Evolutionary conservation across 2,329 filamentous ascomycete genomes (phyloP).

Genomic region (Diatrype stigma): DNA sequence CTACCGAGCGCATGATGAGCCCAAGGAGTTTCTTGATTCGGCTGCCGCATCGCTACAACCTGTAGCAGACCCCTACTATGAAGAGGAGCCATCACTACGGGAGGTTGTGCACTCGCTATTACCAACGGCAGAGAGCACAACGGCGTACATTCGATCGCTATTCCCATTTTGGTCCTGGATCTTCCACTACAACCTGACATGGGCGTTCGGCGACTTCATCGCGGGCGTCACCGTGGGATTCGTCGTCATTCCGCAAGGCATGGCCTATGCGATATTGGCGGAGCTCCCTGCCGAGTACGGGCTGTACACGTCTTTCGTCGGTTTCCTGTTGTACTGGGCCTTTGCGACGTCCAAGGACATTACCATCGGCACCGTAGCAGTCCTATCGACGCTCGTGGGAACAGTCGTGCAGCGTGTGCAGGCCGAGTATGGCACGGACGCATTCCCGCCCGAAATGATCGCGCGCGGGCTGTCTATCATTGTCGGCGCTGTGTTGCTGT

Average conservation of each 20-base stretch:
- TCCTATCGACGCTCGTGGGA: constrained; percentile 50
- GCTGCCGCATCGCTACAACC: constrained; percentile 19
- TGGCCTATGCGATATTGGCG: constrained; percentile 49
- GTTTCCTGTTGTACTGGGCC: constrained; percentile 34
- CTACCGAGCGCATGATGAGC: constrained; percentile 22
- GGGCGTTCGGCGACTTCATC: constrained; percentile 82
- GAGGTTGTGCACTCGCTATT: constrained; percentile 67
- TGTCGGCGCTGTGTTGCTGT: constrained; percentile 44
- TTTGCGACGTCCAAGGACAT: constrained; percentile 52
- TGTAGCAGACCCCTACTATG: constrained; percentile 69
- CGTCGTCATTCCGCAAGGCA: constrained; percentile 51
- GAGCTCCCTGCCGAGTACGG: constrained; percentile 46
- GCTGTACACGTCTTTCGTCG: constrained; percentile 36
- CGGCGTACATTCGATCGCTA: constrained; percentile 61
- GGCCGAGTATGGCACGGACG: constrained; percentile 30
- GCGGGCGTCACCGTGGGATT: constrained; percentile 55
- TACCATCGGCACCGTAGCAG: constrained; percentile 67
- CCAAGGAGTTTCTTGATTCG: constrained; percentile 20
- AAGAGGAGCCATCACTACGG: constrained; percentile 67
- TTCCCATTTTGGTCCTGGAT: constrained; percentile 92
- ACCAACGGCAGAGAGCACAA: constrained; percentile 52
- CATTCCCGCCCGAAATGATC: constrained; percentile 36
- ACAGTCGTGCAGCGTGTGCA: constrained; percentile 40
- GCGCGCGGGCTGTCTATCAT: constrained; percentile 46
- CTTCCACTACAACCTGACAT: constrained; percentile 76